These are phyloP conservation scores for Hirschioporus abietinus DNA, from an alignment of 768 basidiomycete genomes.

Conservation along the genomic window DNA sequence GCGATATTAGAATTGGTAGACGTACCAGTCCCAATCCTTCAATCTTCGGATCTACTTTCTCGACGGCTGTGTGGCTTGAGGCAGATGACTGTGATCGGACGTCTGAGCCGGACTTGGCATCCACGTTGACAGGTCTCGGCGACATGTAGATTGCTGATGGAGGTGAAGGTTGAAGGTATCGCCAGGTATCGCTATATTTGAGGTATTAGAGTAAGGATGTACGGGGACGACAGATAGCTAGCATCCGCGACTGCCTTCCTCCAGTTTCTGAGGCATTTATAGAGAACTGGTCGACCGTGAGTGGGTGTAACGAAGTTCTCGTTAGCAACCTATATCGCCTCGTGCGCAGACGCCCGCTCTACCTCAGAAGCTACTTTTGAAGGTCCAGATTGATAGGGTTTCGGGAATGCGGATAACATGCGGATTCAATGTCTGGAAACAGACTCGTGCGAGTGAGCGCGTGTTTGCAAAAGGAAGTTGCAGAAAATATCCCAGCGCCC, in stretches of 20 bases:
- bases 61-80: background rate
- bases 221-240: background rate
- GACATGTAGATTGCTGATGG: background rate
- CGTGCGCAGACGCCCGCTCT: background rate
- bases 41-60: constrained; percentile 1
- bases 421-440: background rate
- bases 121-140: background rate
- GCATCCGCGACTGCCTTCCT: background rate
- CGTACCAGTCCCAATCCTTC: background rate
- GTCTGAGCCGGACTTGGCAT: background rate
- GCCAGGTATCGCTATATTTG: background rate
- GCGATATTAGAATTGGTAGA: background rate
- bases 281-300: background rate
- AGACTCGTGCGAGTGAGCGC: background rate
- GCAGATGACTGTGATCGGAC: background rate
- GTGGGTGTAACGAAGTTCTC: background rate
- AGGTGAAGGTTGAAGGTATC: background rate
- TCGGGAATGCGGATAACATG: background rate
- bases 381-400: constrained; percentile 1
- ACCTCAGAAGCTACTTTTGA: background rate
- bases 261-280: background rate
- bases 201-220: background rate
- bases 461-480: background rate
- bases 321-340: background rate
- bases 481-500: background rate